Base-by-base conservation (phyloP, 2,329 filamentous ascomycete species). In the Simplicillium sp. region DNA sequence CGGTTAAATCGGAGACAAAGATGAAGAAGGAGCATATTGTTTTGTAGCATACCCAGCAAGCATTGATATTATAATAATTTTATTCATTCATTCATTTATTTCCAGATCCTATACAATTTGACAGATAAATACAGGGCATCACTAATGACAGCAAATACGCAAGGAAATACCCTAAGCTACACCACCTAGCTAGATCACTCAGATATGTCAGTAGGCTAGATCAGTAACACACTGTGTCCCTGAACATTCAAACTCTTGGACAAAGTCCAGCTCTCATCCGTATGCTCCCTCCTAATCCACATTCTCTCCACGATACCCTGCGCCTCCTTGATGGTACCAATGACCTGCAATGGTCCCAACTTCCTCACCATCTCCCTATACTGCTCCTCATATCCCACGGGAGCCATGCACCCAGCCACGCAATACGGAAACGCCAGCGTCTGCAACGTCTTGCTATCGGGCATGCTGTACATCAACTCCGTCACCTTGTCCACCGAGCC, bases 231-330 rank as follows among this genome's bases (percentile, higher is more conserved):
- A 41, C 58, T 54, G 43, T 66, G 57, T 18, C 64, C 63, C 13
- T 65, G 48, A 34, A 62, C 50, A 40, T 61, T 64, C 42, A 71
- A 52, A 44, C 66, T 71, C 40, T 59, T 62, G 12, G 57, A 57
- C 34, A 70, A 46, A 40, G 70, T 67, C 67, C 65, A 71, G 15
- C 52, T 58, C 46, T 63, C 61, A 39, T 67, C 64, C 9, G 63
- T 60, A 39, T 58, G 47, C 9, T 57, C 58, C 8, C 64, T 52
- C 18, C 51, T 50, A 2, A 58, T 54, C 70, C 70, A 73, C 1
- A 71, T 65, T 25, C 54, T 57, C 49, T 71, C 65, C 64, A 71
- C 67, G 16, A 71, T 58, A 12, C 57, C 55, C 29, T 68, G 50
- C 3, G 67, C 65, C 40, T 66, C 62, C 41, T 55, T 59, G 13